Evolutionary conservation across 345 rosid species (phyloP), one percentile per base, ranked within the genome.

Genomic region (Linum usitatissimum): DNA sequence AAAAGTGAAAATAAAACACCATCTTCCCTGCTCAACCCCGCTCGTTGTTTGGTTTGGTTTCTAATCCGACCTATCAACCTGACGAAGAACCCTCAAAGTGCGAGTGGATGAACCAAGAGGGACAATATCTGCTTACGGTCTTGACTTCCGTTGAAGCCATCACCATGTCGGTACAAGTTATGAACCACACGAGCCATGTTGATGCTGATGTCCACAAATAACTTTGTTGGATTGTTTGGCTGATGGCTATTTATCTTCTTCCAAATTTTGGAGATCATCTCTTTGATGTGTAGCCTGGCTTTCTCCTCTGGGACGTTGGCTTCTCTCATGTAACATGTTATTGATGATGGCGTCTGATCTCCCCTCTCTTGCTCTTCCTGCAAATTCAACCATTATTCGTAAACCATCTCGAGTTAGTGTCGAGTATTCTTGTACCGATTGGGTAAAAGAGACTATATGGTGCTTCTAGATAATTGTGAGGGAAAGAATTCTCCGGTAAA

Each of bases 281-380:
- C 61, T 39, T 72, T 64, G 0, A 79, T 60, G 56, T 76, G 74
- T 13, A 64, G 45, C 71, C 60, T 63, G 3, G 84, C 83, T 38
- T 18, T 31, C 31, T 63, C 76, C 53, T 79, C 89, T 6, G 78
- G 60, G 38, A 70, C 78, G 23, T 77, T 64, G 39, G n/a, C 51
- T 64, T 81, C 86, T 60, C 34, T 21, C 83, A 78, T 78, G 51
- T 53, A 65, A 51, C 86, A 79, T 18, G 60, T 10, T 34, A 84
- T 61, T 0, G 84, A 77, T 15, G 86, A 79, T 10, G 86, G 77
- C 17, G 86, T 74, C 4, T 76, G 80, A 64, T 81, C 84, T 18
- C 84, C 86, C 67, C 86, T 78, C 68, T 84, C 84, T 30, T 49
- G 66, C 55, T 84, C 86, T 6, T 73, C 84, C 86, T 81, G 70